These are phyloP conservation scores for Cutaneotrichosporon sp. DNA, from an alignment of 1,284 basidiomycete genomes.

Conservation along the genomic window DNA sequence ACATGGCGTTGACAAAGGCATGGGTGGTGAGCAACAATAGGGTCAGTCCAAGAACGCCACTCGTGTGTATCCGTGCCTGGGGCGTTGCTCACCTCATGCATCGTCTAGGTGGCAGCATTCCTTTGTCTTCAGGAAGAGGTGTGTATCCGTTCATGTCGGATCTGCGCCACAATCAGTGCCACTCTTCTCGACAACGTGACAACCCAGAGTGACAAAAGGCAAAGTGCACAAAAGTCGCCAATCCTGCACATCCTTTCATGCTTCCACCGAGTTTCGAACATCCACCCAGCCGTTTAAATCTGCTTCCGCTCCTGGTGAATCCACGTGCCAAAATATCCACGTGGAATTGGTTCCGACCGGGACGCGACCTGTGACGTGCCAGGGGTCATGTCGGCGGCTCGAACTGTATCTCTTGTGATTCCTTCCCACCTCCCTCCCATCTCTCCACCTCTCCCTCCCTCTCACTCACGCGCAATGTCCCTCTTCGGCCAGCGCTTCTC, in stretches of 20 bases:
- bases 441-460: background rate
- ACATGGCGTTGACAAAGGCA: background rate
- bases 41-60: background rate
- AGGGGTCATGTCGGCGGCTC: background rate
- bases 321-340: background rate
- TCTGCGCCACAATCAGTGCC: background rate
- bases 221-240: background rate
- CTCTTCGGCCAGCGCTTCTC: conserved; percentile 41
- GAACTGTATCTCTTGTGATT: background rate
- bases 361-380: conserved; percentile 5
- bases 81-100: too few species aligned
- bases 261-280: too few species aligned
- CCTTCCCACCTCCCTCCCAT: background rate
- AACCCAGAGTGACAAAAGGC: background rate
- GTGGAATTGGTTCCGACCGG: background rate
- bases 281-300: too few species aligned
- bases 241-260: too few species aligned
- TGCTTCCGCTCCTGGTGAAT: too few species aligned
- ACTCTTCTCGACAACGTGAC: background rate
- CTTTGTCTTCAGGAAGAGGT: too few species aligned
- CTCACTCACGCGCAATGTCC: conserved; percentile 17
- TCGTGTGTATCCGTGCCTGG: background rate
- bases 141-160: background rate
- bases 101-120: too few species aligned
- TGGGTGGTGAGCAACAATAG: background rate